These are phyloP conservation scores for Globisporangium paroecandrum DNA, from an alignment of 352 stramenopile genomes.

Conservation along the genomic window DNA sequence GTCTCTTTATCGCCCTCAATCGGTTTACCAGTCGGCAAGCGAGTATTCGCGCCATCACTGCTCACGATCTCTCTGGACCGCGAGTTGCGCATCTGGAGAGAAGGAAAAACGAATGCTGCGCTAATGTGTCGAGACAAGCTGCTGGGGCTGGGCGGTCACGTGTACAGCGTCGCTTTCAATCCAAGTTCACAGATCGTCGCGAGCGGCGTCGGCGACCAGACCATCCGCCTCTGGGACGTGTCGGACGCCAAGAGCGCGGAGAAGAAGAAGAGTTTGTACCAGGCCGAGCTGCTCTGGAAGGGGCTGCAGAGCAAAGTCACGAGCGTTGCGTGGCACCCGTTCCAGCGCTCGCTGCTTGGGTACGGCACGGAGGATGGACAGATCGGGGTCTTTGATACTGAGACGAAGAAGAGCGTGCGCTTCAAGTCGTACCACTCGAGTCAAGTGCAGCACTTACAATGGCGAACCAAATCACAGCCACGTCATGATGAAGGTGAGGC, in stretches of 20 bases:
- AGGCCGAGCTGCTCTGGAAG: constrained; percentile 68
- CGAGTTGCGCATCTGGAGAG: constrained; percentile 60
- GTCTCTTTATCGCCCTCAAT: constrained; percentile 18
- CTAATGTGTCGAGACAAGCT: constrained; percentile 40
- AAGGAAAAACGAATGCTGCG: constrained; percentile 18
- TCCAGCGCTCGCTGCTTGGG: constrained; percentile 44
- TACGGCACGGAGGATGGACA: constrained; percentile 74
- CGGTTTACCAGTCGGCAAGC: not conserved
- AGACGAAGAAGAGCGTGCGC: constrained; percentile 48
- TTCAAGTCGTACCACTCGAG: constrained; percentile 41
- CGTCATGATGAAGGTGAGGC: not conserved
- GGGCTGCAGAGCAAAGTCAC: constrained; percentile 77
- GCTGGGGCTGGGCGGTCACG: constrained; percentile 55
- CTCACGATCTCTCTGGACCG: constrained; percentile 64
- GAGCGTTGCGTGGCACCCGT: constrained; percentile 58
- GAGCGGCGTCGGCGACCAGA: constrained; percentile 66
- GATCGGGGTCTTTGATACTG: constrained; percentile 53
- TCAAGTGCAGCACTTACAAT: constrained; percentile 44
- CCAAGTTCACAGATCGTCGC: constrained; percentile 27
- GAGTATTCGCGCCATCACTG: constrained; percentile 21
- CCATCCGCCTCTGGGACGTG: constrained; percentile 64
- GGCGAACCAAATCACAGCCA: constrained; percentile 21
- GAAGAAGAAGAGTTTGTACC: constrained; percentile 21
- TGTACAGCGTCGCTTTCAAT: constrained; percentile 54
- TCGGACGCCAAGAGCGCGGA: constrained; percentile 1